Evolutionary conservation across 257 asterid genomes (phyloP), one percentile per base, ranked within the genome.

Genomic region (Eustoma russellianum): DNA sequence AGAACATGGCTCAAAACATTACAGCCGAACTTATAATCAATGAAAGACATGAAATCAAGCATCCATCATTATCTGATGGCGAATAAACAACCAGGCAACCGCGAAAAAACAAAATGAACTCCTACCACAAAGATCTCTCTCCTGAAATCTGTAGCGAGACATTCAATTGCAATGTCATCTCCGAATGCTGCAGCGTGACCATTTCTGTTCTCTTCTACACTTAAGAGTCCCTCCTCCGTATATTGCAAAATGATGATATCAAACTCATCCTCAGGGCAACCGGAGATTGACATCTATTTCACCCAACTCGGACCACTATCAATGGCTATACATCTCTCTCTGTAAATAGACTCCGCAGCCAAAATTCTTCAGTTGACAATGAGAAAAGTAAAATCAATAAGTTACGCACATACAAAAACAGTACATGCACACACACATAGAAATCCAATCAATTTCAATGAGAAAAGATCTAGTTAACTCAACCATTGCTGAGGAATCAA

Each of bases 161-260:
- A 91, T 74, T 91, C 96, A 12, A 91, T 91, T 1, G 98, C 98
- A 63, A 91, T 84, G 69, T 91, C 98, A 48, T 91, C 98, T 16
- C 98, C 98, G 33, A 91, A 91, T 40, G 96, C 98, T 65, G 96
- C 96, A 0, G 95, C 94, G 48, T 56, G 94, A 13, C 97, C 95
- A 56, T 80, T 83, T 57, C 85, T 71, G 63, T 87, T 82, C 79
- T 91, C 96, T 55, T 86, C 96, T 10, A 91, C 75, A 48, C 85
- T 83, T 50, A 91, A 63, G 52, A 91, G 78, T 30, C 96, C 98
- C 56, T 91, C 98, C 79, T 86, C 98, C 0, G 95, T 86, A 61
- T 86, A 91, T 57, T 83, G 98, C 81, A 86, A 64, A 68, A 77
- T 80, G 75, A 91, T 79, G 81, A 91, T 91, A 67, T 91, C 89